phyloP scores from a whole-genome alignment of 306 rosid genomes.

The Dalbergia cochinchinensis region DNA sequence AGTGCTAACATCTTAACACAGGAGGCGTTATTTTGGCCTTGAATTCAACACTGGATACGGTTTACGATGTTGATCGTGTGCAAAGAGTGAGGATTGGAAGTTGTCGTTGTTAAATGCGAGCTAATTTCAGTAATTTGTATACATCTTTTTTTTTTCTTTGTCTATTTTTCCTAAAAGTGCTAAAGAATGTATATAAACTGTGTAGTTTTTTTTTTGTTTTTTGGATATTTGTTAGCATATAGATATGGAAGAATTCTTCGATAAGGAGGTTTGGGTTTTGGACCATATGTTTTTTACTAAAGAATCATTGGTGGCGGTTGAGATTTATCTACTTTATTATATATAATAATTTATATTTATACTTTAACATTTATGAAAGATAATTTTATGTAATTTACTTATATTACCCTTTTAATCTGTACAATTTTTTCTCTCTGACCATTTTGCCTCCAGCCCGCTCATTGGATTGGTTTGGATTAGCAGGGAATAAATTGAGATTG shows the following conservation, averaged over 20 bases:
- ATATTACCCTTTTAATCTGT: too few relatives aligned
- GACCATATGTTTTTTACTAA: too few relatives aligned
- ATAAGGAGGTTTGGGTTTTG: too few relatives aligned
- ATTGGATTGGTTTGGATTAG: too few relatives aligned
- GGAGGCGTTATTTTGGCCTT: slow-evolving; percentile 49
- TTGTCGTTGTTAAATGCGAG: slow-evolving; percentile 47
- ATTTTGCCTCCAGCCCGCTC: too few relatives aligned
- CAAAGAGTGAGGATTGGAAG: slow-evolving; percentile 49
- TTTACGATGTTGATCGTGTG: slow-evolving; percentile 41
- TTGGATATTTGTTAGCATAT: background rate
- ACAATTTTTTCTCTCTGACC: too few relatives aligned
- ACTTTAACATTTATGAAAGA: too few relatives aligned
- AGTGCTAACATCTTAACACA: slow-evolving; percentile 62
- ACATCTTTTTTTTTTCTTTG: slow-evolving; percentile 33
- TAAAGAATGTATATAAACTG: slow-evolving; percentile 46
- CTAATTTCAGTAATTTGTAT: slow-evolving; percentile 44
- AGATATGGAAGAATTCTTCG: background rate
- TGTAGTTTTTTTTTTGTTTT: slow-evolving; percentile 34
- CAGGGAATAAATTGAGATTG: too few relatives aligned
- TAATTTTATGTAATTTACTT: too few relatives aligned
- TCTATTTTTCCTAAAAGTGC: background rate
- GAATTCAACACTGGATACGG: slow-evolving; percentile 43
- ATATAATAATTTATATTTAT: too few relatives aligned
- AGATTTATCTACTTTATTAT: too few relatives aligned
- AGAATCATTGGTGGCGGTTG: too few relatives aligned